Evolutionary conservation across 768 basidiomycete species (phyloP).

Genomic region (Pleurotus tuber-regium): DNA sequence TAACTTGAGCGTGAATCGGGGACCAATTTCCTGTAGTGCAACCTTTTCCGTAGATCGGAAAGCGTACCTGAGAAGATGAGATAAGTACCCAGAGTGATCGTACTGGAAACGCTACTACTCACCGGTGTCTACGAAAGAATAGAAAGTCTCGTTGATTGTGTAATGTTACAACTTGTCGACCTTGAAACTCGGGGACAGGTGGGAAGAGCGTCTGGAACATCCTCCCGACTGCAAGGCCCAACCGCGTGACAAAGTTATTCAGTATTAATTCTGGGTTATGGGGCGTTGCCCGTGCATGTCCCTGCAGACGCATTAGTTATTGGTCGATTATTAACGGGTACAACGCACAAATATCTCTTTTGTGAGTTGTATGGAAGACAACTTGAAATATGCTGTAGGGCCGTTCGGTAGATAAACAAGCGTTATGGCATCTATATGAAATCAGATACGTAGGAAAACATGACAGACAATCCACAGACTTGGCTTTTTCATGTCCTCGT

Average conservation of each 20-base stretch:
- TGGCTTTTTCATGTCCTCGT: conserved; percentile 92
- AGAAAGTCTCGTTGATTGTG: conserved; percentile 98
- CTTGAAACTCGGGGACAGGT: conserved; percentile 91
- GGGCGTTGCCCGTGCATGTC: conserved; percentile 88
- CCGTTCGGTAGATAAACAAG: conserved; percentile 88
- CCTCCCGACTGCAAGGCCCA: conserved; percentile 90
- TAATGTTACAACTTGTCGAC: conserved; percentile 93
- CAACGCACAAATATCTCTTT: conserved; percentile 77
- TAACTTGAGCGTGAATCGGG: conserved; percentile 93
- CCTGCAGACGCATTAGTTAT: conserved; percentile 40
- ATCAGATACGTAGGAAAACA: conserved; percentile 12
- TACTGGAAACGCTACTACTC: conserved; percentile 7
- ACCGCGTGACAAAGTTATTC: conserved; percentile 90
- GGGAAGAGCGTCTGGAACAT: conserved; percentile 98
- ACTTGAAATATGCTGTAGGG: conserved; percentile 93
- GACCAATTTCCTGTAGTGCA: conserved; percentile 94
- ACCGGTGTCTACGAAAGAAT: conserved; percentile 96
- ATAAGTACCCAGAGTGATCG: background rate
- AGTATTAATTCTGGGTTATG: conserved; percentile 95
- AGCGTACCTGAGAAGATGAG: conserved; percentile 60
- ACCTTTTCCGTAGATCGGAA: conserved; percentile 91
- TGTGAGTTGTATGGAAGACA: conserved; percentile 84
- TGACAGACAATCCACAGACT: conserved; percentile 52
- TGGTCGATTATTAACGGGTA: background rate
- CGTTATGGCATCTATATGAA: conserved; percentile 80